Conservation (phyloP, 2,329 filamentous ascomycete species). For the Cladophialophora carrionii region DNA sequence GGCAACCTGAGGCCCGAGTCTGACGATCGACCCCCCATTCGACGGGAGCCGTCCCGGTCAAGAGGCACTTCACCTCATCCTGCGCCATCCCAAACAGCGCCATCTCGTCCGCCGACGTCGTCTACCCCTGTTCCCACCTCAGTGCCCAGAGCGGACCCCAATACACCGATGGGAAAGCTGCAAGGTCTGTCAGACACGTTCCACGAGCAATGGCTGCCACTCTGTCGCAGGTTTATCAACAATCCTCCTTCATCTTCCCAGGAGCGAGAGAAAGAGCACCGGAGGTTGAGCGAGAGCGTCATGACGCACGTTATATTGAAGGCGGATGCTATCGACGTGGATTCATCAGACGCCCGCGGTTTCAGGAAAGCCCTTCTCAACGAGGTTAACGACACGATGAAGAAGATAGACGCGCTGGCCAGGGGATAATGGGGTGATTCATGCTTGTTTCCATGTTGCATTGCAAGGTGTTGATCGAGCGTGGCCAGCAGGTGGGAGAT, state of each 20-base stretch:
- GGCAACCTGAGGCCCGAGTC: slow-evolving; percentile 24
- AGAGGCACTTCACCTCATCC: slow-evolving; percentile 26
- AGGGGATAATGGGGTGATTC: slow-evolving; percentile 16
- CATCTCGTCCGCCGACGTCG: slow-evolving; percentile 19
- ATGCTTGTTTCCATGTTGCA: slow-evolving; percentile 3
- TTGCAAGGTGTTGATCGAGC: slow-evolving; percentile 5
- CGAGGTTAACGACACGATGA: slow-evolving; percentile 48
- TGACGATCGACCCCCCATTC: slow-evolving; percentile 27
- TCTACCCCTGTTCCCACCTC: slow-evolving; percentile 24
- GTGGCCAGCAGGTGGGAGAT: background rate
- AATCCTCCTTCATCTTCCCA: slow-evolving; percentile 48
- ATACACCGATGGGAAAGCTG: slow-evolving; percentile 46
- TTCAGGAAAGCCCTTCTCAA: slow-evolving; percentile 53
- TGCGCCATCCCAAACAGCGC: slow-evolving; percentile 16
- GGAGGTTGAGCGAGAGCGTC: slow-evolving; percentile 50
- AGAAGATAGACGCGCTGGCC: slow-evolving; percentile 44
- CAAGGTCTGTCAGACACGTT: slow-evolving; percentile 46
- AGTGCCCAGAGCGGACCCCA: slow-evolving; percentile 43
- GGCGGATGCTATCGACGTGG: slow-evolving; percentile 73
- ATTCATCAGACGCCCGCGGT: slow-evolving; percentile 61
- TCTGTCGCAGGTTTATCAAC: slow-evolving; percentile 46
- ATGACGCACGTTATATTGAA: slow-evolving; percentile 51
- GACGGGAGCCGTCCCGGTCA: slow-evolving; percentile 32
- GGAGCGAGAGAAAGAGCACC: slow-evolving; percentile 49
- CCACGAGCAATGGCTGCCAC: slow-evolving; percentile 45